Percentiles rank a stretch among this genome's conserved stretches.
phyloP scores from a whole-genome alignment of 768 basidiomycete species.

The Tephrocybe sp. region DNA sequence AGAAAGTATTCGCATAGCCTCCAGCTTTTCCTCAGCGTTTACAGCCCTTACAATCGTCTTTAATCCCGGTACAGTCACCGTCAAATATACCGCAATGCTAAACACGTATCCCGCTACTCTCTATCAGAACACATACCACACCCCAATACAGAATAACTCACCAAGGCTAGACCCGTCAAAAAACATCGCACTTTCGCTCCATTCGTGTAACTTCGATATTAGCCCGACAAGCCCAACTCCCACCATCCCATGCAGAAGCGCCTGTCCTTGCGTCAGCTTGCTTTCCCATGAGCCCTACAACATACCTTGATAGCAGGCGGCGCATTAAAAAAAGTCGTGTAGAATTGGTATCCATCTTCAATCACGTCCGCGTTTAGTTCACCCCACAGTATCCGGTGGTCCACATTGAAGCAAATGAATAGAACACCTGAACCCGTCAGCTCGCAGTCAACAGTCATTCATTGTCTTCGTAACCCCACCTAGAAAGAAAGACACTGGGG shows the following conservation, averaged over 20 bases:
- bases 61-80: slow-evolving; percentile 76
- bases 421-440: slow-evolving; percentile 53
- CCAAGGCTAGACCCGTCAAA: slow-evolving; percentile 91
- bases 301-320: slow-evolving; percentile 90
- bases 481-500: slow-evolving; percentile 86
- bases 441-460: background rate
- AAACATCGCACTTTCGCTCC: slow-evolving; percentile 92
- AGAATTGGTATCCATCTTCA: slow-evolving; percentile 84
- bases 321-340: slow-evolving; percentile 89
- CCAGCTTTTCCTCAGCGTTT: slow-evolving; percentile 63
- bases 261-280: slow-evolving; percentile 40
- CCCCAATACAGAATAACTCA: slow-evolving; percentile 31
- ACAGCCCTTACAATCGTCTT: slow-evolving; percentile 60
- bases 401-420: slow-evolving; percentile 84
- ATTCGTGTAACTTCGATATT: slow-evolving; percentile 75
- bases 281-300: background rate
- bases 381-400: slow-evolving; percentile 80
- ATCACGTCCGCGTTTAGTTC: slow-evolving; percentile 60
- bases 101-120: slow-evolving; percentile 70
- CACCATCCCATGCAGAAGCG: slow-evolving; percentile 82
- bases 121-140: background rate
- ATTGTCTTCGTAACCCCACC: slow-evolving; percentile 39
- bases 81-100: slow-evolving; percentile 73
- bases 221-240: slow-evolving; percentile 75
- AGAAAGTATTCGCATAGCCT: slow-evolving; percentile 77